A percentile compares a stretch with the other conserved stretches of the same genome.
These are phyloP conservation scores for Galium porrigens DNA, from an alignment of 305 asterid species.

Conservation along the genomic window DNA sequence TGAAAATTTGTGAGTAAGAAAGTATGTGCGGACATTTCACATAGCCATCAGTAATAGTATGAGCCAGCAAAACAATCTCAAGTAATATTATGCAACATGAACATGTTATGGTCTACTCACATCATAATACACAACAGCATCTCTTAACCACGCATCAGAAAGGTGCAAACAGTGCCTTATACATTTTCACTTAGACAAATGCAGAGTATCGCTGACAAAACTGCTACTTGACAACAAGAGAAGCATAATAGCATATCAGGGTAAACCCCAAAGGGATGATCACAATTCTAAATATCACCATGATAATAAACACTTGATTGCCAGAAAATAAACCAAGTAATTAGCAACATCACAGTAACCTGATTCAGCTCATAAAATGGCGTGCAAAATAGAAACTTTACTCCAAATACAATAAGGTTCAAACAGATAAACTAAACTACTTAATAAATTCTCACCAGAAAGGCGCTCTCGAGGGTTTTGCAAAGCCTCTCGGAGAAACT, in stretches of 20 bases:
- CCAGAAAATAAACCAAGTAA: background rate
- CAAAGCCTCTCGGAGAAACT: constrained; percentile 79
- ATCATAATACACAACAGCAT: background rate
- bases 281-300: background rate
- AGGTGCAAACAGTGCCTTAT: background rate
- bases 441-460: constrained; percentile 41
- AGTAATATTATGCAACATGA: background rate
- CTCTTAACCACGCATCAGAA: background rate
- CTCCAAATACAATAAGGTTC: background rate
- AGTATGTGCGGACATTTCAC: no score
- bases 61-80: background rate
- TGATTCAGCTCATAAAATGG: background rate
- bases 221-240: background rate
- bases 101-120: background rate
- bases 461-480: constrained; percentile 98
- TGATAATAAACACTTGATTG: background rate
- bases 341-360: background rate
- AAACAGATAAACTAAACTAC: background rate
- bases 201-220: background rate
- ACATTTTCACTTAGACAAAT: background rate
- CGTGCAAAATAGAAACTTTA: no score
- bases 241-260: no score
- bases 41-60: no score
- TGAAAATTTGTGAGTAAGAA: background rate
- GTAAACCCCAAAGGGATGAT: background rate